A percentile compares a stretch with the other conserved stretches of the same genome.
phyloP scores from a whole-genome alignment of 305 asterid genomes.

The Withania somnifera region DNA sequence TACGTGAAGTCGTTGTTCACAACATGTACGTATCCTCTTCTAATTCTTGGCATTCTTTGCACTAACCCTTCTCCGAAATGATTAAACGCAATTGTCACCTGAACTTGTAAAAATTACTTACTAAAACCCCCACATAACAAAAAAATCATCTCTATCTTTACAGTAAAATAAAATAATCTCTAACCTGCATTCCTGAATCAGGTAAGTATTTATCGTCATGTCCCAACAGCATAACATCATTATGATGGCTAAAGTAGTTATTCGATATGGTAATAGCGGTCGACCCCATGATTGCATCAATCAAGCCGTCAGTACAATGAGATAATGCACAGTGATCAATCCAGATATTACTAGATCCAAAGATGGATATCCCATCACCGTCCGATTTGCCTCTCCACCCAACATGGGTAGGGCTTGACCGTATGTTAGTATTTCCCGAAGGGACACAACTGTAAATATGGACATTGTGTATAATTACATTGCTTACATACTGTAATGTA shows the following conservation, averaged over 20 bases:
- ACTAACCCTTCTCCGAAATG: conserved; percentile 24
- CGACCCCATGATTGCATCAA: conserved; percentile 22
- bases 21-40: conserved; percentile 23
- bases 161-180: neutral
- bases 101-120: neutral
- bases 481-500: conserved; percentile 17
- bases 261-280: conserved; percentile 24
- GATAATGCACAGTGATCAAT: conserved; percentile 24
- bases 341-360: conserved; percentile 17
- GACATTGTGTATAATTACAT: conserved; percentile 18
- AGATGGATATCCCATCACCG: conserved; percentile 26
- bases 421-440: conserved; percentile 2
- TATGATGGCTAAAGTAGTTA: conserved; percentile 16
- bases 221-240: conserved; percentile 27
- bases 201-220: conserved; percentile 9
- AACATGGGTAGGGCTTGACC: conserved; percentile 11
- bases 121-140: neutral
- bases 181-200: conserved; percentile 11
- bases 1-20: conserved; percentile 22
- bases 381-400: conserved; percentile 17
- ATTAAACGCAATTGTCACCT: conserved; percentile 28
- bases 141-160: neutral
- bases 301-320: conserved; percentile 18
- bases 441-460: conserved; percentile 19
- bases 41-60: conserved; percentile 31